These are phyloP conservation scores for Leucoagaricus sp. DNA, from an alignment of 1,284 basidiomycete genomes.

Conservation along the genomic window DNA sequence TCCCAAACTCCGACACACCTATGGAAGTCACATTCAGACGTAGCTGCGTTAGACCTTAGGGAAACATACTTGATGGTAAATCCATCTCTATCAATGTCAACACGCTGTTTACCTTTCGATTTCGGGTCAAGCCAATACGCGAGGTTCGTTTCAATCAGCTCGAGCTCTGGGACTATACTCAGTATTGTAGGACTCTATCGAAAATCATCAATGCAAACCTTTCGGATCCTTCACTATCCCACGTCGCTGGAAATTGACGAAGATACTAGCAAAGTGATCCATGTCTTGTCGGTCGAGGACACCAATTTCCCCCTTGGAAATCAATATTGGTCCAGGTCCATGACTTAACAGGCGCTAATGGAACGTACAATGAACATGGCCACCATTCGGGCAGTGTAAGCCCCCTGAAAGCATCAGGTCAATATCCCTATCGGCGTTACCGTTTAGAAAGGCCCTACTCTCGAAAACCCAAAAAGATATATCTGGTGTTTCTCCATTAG, in stretches of 20 bases:
- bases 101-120: constrained; percentile 54
- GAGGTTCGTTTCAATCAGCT: constrained; percentile 42
- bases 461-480: constrained; percentile 75
- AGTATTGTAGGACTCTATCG: not conserved
- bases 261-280: constrained; percentile 68
- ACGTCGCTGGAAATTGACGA: constrained; percentile 58
- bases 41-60: not conserved
- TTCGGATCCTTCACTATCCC: constrained; percentile 49
- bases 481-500: constrained; percentile 40
- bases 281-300: constrained; percentile 65
- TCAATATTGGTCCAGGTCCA: too few species aligned
- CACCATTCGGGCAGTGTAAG: constrained; percentile 73
- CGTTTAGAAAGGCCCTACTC: constrained; percentile 38
- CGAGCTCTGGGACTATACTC: constrained; percentile 40
- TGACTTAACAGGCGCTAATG: too few species aligned
- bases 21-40: constrained; percentile 8
- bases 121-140: constrained; percentile 50
- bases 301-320: constrained; percentile 59
- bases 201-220: constrained; percentile 38
- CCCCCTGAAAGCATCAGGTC: constrained; percentile 43
- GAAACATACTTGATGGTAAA: constrained; percentile 63
- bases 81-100: constrained; percentile 40
- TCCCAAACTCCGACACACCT: constrained; percentile 76
- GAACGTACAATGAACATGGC: constrained; percentile 62
- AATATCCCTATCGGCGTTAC: constrained; percentile 8